phyloP scores from a whole-genome alignment of 768 basidiomycete genomes.

The Russula ochroleuca region DNA sequence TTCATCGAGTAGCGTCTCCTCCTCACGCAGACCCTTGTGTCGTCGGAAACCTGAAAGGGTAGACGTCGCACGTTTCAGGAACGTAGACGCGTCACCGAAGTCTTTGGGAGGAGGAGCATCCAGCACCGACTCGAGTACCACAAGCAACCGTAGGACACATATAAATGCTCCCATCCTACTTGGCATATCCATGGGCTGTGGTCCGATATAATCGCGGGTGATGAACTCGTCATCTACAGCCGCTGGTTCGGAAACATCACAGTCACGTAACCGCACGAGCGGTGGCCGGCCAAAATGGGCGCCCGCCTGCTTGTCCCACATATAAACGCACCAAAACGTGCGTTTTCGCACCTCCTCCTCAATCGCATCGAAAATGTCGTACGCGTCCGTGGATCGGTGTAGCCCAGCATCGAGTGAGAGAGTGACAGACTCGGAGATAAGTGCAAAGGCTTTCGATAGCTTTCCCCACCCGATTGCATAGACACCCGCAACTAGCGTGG shows the following conservation, averaged over 20 bases:
- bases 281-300: constrained; percentile 89
- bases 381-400: constrained; percentile 81
- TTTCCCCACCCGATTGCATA: constrained; percentile 90
- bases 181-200: constrained; percentile 67
- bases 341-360: constrained; percentile 90
- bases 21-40: constrained; percentile 67
- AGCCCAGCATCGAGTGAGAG: constrained; percentile 86
- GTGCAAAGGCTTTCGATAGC: constrained; percentile 78
- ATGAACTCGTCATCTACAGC: constrained; percentile 89
- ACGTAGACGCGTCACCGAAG: constrained; percentile 64
- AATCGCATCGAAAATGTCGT: constrained; percentile 83
- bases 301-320: constrained; percentile 92
- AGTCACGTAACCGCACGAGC: constrained; percentile 81
- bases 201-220: constrained; percentile 60
- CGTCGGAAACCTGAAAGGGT: constrained; percentile 60
- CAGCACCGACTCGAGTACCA: constrained; percentile 84
- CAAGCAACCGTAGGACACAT: constrained; percentile 68
- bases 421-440: constrained; percentile 83
- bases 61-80: constrained; percentile 66
- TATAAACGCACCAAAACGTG: constrained; percentile 95
- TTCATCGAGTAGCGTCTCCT: constrained; percentile 77
- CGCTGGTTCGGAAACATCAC: constrained; percentile 84
- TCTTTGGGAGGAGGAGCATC: constrained; percentile 71
- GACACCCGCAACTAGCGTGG: constrained; percentile 85
- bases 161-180: constrained; percentile 82